A percentile compares a stretch with the other conserved stretches of the same genome.
phyloP scores from a whole-genome alignment of 31 red algal genomes.

The Porphyra umbilicalis region DNA sequence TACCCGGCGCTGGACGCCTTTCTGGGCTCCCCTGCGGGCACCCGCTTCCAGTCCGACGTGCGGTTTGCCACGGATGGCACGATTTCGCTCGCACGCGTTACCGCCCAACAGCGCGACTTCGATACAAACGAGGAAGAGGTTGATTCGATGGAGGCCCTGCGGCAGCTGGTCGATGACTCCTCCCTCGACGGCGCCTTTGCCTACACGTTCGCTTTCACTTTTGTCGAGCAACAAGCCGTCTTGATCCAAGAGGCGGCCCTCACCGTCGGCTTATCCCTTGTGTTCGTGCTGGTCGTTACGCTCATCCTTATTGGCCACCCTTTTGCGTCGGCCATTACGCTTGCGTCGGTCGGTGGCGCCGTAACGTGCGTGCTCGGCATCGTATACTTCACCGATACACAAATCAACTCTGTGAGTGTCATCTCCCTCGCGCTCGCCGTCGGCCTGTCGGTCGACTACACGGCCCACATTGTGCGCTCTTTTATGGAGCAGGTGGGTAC shows the following conservation, averaged over 20 bases:
- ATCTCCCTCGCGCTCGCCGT: slow-evolving; percentile 58
- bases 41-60: slow-evolving; percentile 18
- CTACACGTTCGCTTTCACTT: slow-evolving; percentile 51
- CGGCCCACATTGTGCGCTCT: slow-evolving; percentile 55
- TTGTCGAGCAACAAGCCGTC: slow-evolving; percentile 56
- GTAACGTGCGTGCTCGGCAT: slow-evolving; percentile 55
- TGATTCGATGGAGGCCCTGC: slow-evolving; percentile 13
- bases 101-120: slow-evolving; percentile 20
- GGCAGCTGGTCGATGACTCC: slow-evolving; percentile 20
- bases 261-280: slow-evolving; percentile 41
- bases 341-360: slow-evolving; percentile 43
- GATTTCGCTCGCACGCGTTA: slow-evolving; percentile 21
- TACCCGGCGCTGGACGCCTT: slow-evolving; percentile 1
- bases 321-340: slow-evolving; percentile 29
- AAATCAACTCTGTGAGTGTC: slow-evolving; percentile 61
- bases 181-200: slow-evolving; percentile 46
- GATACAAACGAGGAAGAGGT: slow-evolving; percentile 59
- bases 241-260: slow-evolving; percentile 42
- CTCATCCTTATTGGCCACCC: slow-evolving; percentile 59
- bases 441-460: slow-evolving; percentile 51
- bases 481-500: slow-evolving; percentile 50
- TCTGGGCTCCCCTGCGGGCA: slow-evolving; percentile 2
- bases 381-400: slow-evolving; percentile 37
- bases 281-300: slow-evolving; percentile 49
- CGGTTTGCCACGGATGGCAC: slow-evolving; percentile 4